Evolutionary conservation across 2,329 filamentous ascomycete genomes (phyloP).

Genomic region (Camptophora hylomeconis): DNA sequence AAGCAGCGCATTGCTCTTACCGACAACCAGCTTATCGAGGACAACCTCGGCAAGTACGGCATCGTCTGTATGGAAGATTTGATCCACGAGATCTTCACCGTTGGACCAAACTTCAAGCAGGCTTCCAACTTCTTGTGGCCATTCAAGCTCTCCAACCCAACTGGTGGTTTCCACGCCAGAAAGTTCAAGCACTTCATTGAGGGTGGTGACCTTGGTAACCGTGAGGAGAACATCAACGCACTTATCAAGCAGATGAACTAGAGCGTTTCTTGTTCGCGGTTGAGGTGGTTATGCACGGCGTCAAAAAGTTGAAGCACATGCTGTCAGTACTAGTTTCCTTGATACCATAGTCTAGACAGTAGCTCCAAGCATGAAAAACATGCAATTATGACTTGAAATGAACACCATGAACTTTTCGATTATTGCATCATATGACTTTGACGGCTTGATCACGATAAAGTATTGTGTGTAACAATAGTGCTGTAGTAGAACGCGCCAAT

Average conservation of each 20-base stretch:
- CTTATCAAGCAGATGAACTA: constrained; percentile 99
- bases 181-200: constrained; percentile 99
- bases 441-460: no score
- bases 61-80: constrained; percentile 99
- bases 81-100: constrained; percentile 97
- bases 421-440: no score
- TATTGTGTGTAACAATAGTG: no score
- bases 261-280: constrained; percentile 6
- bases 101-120: constrained; percentile 99
- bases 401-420: no score
- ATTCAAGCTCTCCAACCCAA: constrained; percentile 99
- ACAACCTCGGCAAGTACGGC: constrained; percentile 92
- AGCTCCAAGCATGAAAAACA: no score
- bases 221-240: constrained; percentile 94
- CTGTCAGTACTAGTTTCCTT: no score
- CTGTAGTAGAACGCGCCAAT: no score
- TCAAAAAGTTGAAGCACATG: no score
- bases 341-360: no score
- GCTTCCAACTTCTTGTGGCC: constrained; percentile 99
- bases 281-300: no score
- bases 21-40: constrained; percentile 96
- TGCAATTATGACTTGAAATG: no score
- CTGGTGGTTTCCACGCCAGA: constrained; percentile 83
- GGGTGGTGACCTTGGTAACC: constrained; percentile 97
- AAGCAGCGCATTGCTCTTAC: constrained; percentile 95